phyloP scores from a whole-genome alignment of 2,329 filamentous ascomycete genomes.

The Fusarium mangiferae region DNA sequence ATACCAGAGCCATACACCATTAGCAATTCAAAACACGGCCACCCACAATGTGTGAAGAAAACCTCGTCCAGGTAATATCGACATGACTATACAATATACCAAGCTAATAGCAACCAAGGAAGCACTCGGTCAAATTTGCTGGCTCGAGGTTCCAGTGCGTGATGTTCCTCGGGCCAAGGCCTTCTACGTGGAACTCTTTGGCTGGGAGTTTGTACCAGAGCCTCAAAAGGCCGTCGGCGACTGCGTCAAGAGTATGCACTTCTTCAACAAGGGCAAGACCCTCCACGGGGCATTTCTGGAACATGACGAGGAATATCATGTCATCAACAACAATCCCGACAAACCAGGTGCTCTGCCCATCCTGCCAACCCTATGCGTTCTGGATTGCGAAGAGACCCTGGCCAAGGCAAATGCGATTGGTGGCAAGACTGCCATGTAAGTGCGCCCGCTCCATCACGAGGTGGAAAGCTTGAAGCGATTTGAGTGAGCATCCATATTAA shows the following conservation, averaged over 20 bases:
- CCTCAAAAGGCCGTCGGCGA: constrained; percentile 29
- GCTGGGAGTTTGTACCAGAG: constrained; percentile 46
- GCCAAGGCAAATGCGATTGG: constrained; percentile 45
- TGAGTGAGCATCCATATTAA: not conserved
- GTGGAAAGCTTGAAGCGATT: not conserved
- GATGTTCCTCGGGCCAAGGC: constrained; percentile 49
- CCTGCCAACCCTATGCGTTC: constrained; percentile 49
- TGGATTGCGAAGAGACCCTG: constrained; percentile 48
- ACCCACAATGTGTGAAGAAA: constrained; percentile 14
- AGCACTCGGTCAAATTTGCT: constrained; percentile 50
- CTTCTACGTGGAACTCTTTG: constrained; percentile 52
- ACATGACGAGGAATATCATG: constrained; percentile 45
- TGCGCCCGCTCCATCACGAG: constrained; percentile 4
- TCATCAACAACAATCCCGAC: constrained; percentile 42
- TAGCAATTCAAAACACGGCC: not conserved
- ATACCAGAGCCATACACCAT: not conserved
- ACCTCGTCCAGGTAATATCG: constrained; percentile 18
- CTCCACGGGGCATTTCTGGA: constrained; percentile 51
- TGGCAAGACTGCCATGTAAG: constrained; percentile 51
- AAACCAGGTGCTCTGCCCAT: constrained; percentile 43
- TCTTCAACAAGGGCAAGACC: constrained; percentile 48
- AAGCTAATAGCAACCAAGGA: constrained; percentile 24
- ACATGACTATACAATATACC: not conserved
- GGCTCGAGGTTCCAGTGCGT: constrained; percentile 53
- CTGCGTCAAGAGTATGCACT: constrained; percentile 47